These are phyloP conservation scores for Picea sitchensis DNA, from an alignment of 75 land plant species.

Conservation along the genomic window DNA sequence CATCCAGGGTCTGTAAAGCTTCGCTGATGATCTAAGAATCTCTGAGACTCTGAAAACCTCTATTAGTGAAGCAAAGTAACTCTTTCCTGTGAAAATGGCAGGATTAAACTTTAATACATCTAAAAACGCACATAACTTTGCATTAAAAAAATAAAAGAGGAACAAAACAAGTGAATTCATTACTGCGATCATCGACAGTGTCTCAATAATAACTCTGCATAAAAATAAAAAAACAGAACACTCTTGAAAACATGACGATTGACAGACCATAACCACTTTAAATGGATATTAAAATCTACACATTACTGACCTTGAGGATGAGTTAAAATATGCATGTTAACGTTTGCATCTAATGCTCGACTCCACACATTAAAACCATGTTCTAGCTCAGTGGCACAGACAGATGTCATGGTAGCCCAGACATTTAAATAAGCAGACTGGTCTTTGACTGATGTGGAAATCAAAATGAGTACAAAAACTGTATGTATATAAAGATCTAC, in stretches of 20 bases:
- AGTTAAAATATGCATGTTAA: conserved; percentile 2
- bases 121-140: background rate
- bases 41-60: conserved; percentile 12
- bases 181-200: background rate
- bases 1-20: conserved; percentile 13
- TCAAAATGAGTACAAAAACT: background rate
- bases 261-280: background rate
- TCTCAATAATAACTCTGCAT: background rate
- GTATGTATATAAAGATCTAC: conserved; percentile 13
- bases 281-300: background rate
- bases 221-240: background rate
- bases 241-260: background rate
- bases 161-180: background rate
- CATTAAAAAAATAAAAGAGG: background rate
- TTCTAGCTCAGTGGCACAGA: conserved; percentile 5
- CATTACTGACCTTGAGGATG: conserved; percentile 12
- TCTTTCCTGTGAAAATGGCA: conserved; percentile 5
- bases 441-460: conserved; percentile 5
- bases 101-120: background rate
- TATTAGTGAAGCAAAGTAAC: conserved; percentile 6
- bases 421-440: conserved; percentile 8
- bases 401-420: conserved; percentile 9
- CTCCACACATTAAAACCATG: conserved; percentile 7
- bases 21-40: background rate
- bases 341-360: conserved; percentile 9